Conservation (phyloP, 2,329 filamentous ascomycete species). For the Aureobasidium melanogenum region DNA sequence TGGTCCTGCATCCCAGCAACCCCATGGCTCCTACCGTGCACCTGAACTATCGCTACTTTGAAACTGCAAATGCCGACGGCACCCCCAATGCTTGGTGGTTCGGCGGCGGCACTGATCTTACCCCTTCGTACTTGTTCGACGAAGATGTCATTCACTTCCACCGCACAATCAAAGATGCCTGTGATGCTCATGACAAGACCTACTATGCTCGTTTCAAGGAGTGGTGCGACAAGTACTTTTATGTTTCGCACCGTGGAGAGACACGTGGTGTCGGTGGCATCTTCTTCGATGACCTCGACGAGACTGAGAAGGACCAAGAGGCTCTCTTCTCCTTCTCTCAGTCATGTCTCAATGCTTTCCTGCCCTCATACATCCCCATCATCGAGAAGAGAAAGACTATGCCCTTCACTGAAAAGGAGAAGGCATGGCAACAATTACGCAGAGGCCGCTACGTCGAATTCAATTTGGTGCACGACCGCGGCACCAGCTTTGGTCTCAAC, state of each 20-base stretch:
- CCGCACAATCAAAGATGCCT: constrained; percentile 81
- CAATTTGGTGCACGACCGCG: constrained; percentile 93
- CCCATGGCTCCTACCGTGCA: constrained; percentile 97
- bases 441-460: constrained; percentile 97
- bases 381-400: constrained; percentile 83
- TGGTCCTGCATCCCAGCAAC: constrained; percentile 89
- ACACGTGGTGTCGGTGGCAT: constrained; percentile 85
- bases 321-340: constrained; percentile 84
- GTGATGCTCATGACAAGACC: constrained; percentile 82
- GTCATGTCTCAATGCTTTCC: constrained; percentile 75
- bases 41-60: constrained; percentile 97
- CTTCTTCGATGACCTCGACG: constrained; percentile 97
- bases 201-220: constrained; percentile 95
- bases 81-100: constrained; percentile 93
- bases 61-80: constrained; percentile 79
- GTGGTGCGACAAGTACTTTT: constrained; percentile 98
- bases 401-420: constrained; percentile 77
- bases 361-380: constrained; percentile 86
- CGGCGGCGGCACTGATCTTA: constrained; percentile 88
- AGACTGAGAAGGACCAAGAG: constrained; percentile 75
- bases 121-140: constrained; percentile 88
- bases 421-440: constrained; percentile 92
- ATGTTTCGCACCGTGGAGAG: constrained; percentile 83
- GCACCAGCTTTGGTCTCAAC: constrained; percentile 87
- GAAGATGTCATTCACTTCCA: constrained; percentile 98